A percentile compares a stretch with the other conserved stretches of the same genome.
Conservation (phyloP, 2,329 filamentous ascomycete genomes). For the Penicillium sp. region DNA sequence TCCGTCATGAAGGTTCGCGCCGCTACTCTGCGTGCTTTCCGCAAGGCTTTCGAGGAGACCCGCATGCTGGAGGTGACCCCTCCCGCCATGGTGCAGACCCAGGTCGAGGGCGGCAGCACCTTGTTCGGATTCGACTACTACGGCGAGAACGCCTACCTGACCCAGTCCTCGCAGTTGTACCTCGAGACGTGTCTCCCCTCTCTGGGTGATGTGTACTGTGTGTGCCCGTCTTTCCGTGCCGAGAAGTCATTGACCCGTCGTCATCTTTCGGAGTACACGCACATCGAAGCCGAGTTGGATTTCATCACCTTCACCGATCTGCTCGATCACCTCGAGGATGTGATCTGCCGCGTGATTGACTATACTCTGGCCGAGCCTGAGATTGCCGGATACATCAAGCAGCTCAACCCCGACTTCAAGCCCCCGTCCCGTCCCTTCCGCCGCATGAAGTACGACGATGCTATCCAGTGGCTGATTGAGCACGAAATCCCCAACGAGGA, state of each 20-base stretch:
- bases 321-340: constrained; percentile 77
- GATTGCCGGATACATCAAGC: constrained; percentile 70
- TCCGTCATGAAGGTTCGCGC: constrained; percentile 84
- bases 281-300: constrained; percentile 94
- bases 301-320: constrained; percentile 92
- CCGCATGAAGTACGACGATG: constrained; percentile 92
- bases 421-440: constrained; percentile 80
- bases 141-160: constrained; percentile 85
- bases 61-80: constrained; percentile 80
- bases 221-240: constrained; percentile 97
- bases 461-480: constrained; percentile 88
- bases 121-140: constrained; percentile 91
- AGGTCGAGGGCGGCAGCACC: constrained; percentile 89
- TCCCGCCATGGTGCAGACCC: constrained; percentile 88
- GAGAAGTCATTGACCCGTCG: constrained; percentile 94
- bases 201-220: constrained; percentile 93
- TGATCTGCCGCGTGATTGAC: constrained; percentile 84
- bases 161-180: constrained; percentile 95
- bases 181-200: constrained; percentile 91
- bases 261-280: constrained; percentile 93
- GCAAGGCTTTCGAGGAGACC: constrained; percentile 72
- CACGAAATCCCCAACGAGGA: constrained; percentile 93
- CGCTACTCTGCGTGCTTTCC: constrained; percentile 76
- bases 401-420: constrained; percentile 88
- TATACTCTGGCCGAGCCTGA: constrained; percentile 69